Evolutionary conservation across 179 eudicot genomes (phyloP), one percentile per base, ranked within the genome.

Genomic region (Gypsophila paniculata): DNA sequence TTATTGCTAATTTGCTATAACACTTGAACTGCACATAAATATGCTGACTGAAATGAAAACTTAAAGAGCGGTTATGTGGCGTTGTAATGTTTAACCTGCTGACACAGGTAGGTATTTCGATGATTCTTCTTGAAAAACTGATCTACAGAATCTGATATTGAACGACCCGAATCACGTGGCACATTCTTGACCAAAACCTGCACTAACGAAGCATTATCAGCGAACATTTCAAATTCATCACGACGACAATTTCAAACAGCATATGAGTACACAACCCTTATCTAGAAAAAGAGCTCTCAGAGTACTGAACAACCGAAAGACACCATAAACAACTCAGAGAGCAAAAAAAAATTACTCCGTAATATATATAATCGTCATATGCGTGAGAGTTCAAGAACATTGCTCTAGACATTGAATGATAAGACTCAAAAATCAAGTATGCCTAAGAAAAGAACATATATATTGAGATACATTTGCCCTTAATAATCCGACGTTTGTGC

Each of bases 101-200:
- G 96, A 71, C 94, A 88, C 17, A 94, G 86, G 75, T 94, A 94
- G 70, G 95, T 91, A 76, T 87, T 81, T 2, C 83, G 86, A 72
- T 94, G 97, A 81, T 91, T 89, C 79, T 76, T 91, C 80, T 82
- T 81, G 79, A 94, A 94, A 81, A 89, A 94, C 44, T 58, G 76
- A 48, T 94, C 94, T 61, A 88, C 92, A 64, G 88, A 86, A 72
- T 94, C 94, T 25, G 99, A 88, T 49, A 88, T 76, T 57, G 96
- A 85, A 72, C 78, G 85, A 32, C 84, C 94, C 58, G 98, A 81
- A 72, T 55, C 78, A 75, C 62, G 86, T 26, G 99, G 99, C 62
- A 94, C 87, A 74, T 88, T 94, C 77, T 89, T 89, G 73, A 89
- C 97, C 71, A 94, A 82, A 54, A 94, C 99, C 99, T 94, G 81